Conservation (phyloP, 345 rosid species). For the Lepidium africanum region DNA sequence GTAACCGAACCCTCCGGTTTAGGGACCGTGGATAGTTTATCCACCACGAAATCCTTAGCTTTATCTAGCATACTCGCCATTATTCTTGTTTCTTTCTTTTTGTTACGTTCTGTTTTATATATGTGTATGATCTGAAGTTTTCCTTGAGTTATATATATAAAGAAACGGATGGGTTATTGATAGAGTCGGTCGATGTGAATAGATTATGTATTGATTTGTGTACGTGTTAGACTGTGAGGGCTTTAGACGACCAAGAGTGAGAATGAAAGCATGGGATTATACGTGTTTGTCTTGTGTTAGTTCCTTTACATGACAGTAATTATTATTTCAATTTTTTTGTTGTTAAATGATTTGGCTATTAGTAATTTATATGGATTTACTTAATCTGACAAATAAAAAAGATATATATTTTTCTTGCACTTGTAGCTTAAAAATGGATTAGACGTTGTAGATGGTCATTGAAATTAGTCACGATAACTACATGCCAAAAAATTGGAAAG, state of each 20-base stretch:
- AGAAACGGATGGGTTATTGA: too few species aligned
- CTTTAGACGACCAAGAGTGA: neutral
- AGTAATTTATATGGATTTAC: neutral
- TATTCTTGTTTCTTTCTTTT: too few species aligned
- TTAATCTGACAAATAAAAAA: neutral
- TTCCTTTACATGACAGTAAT: neutral
- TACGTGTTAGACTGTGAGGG: conserved; percentile 23
- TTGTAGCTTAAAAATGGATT: too few species aligned
- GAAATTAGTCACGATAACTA: neutral
- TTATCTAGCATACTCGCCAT: conserved; percentile 37
- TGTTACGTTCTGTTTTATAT: neutral
- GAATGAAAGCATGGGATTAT: conserved; percentile 13
- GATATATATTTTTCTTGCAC: neutral
- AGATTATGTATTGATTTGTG: neutral
- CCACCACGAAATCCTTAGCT: conserved; percentile 58
- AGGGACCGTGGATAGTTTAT: conserved; percentile 41
- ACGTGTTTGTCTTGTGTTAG: conserved; percentile 13
- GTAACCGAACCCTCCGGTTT: conserved; percentile 66
- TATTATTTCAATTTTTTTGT: neutral
- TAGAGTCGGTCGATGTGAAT: conserved; percentile 10
- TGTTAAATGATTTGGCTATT: too few species aligned
- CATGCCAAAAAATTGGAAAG: neutral
- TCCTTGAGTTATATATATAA: neutral
- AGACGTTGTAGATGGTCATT: neutral
- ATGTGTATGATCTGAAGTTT: neutral